A percentile compares a stretch with the other conserved stretches of the same genome.
phyloP scores from a whole-genome alignment of 2,329 filamentous ascomycete genomes.

The Pseudocercospora fuligena region DNA sequence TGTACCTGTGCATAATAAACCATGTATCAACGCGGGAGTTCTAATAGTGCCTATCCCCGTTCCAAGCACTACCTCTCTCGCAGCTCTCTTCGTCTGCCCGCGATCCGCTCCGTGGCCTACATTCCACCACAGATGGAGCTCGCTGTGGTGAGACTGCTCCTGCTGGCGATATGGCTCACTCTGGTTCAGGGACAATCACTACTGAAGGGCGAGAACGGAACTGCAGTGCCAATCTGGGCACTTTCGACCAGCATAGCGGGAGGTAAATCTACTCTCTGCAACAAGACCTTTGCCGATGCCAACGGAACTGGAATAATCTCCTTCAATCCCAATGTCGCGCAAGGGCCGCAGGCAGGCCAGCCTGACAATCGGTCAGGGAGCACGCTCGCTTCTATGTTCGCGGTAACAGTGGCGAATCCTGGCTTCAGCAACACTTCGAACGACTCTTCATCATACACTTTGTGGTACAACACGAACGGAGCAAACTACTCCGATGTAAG shows the following conservation, averaged over 20 bases:
- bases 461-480: conserved; percentile 24
- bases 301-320: conserved; percentile 20
- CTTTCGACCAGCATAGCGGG: neutral
- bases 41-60: neutral
- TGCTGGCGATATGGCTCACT: neutral
- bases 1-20: neutral
- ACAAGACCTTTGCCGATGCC: conserved; percentile 20
- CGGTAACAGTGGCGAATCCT: neutral
- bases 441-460: conserved; percentile 10
- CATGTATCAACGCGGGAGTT: neutral
- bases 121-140: neutral
- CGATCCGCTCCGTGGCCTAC: neutral
- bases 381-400: neutral
- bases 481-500: conserved; percentile 18
- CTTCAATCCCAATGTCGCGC: conserved; percentile 19
- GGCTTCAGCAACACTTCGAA: conserved; percentile 9
- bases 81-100: neutral
- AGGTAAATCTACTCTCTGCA: conserved; percentile 17
- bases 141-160: neutral
- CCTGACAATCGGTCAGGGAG: conserved; percentile 14
- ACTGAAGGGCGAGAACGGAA: neutral
- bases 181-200: neutral
- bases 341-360: conserved; percentile 17
- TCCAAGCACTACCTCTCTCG: neutral
- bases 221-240: conserved; percentile 12